Conservation (phyloP, 2,329 filamentous ascomycete genomes). For the Phaeosphaeriaceae sp. region DNA sequence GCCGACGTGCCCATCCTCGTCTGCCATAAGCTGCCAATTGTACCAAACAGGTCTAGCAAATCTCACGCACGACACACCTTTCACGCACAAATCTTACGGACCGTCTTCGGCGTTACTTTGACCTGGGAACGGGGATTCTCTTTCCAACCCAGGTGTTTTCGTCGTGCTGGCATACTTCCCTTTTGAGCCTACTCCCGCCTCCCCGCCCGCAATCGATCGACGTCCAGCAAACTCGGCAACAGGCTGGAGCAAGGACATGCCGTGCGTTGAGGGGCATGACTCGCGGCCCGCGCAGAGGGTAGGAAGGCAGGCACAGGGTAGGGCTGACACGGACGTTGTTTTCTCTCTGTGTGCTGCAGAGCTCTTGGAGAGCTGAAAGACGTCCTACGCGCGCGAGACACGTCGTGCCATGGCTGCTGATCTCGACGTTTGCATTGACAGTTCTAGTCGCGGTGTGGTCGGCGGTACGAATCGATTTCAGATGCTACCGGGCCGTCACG, state of each 20-base stretch:
- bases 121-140: not conserved
- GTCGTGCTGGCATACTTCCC: constrained; percentile 3
- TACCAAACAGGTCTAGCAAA: not conserved
- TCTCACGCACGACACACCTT: not conserved
- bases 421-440: not conserved
- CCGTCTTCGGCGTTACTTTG: not conserved
- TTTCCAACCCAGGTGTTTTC: not conserved
- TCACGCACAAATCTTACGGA: not conserved
- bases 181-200: constrained; percentile 5
- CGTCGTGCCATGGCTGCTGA: not conserved
- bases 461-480: not conserved
- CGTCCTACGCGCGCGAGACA: not conserved
- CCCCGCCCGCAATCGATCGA: constrained; percentile 6
- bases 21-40: not conserved
- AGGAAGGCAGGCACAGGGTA: not conserved
- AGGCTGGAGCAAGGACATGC: not conserved
- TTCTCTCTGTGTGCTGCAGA: not conserved
- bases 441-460: not conserved
- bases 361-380: not conserved
- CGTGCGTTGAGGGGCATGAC: constrained; percentile 1
- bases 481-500: not conserved
- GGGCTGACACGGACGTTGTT: constrained; percentile 5
- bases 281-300: constrained; percentile 1
- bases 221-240: constrained; percentile 1
- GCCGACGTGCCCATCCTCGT: not conserved